Evolutionary conservation across 257 asterid species (phyloP), one percentile per base, ranked within the genome.

Genomic region (Solanum chiquidenum): DNA sequence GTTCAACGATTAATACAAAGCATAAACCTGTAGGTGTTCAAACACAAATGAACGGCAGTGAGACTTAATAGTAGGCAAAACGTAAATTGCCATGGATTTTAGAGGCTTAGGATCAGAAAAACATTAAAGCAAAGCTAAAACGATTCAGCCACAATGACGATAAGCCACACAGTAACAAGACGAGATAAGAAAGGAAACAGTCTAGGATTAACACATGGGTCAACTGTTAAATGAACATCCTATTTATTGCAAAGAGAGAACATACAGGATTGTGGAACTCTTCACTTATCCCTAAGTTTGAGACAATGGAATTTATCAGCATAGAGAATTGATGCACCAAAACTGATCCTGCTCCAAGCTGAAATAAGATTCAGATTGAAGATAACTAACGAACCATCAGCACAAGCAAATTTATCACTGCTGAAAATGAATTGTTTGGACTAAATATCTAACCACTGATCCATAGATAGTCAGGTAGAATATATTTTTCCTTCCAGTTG

Each of bases 251-350:
- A 31, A 18, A 75, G 27, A 86, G 52, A 68, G 33, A 58, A 92
- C 98, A 93, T 90, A 96, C 98, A 69, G 99, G 98, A 88, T 94
- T 94, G 91, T 95, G 98, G 94, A 96, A 93, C 94, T 96, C 99
- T 85, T 96, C 95, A 69, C 90, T 89, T 87, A 96, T 91, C 88
- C 99, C 99, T 87, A 96, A 92, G 90, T 92, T 94, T 87, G 92
- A 90, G 69, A 96, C 94, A 82, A 93, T 76, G 83, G 98, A 94
- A 90, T 93, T 94, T 89, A 94, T 92, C 79, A 94, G 88, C 89
- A 85, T 74, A 7, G 98, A 94, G 86, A 95, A 90, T 11, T 96
- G 92, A 69, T 95, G 94, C 3, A 96, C 92, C 68, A 96, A 89
- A 90, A 92, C 94, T 0, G 99, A 94, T 89, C 99, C 99, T 27